A percentile compares a stretch with the other conserved stretches of the same genome.
Evolutionary conservation across 2,329 filamentous ascomycete species (phyloP).

Genomic region (Pseudogymnoascus sp.): DNA sequence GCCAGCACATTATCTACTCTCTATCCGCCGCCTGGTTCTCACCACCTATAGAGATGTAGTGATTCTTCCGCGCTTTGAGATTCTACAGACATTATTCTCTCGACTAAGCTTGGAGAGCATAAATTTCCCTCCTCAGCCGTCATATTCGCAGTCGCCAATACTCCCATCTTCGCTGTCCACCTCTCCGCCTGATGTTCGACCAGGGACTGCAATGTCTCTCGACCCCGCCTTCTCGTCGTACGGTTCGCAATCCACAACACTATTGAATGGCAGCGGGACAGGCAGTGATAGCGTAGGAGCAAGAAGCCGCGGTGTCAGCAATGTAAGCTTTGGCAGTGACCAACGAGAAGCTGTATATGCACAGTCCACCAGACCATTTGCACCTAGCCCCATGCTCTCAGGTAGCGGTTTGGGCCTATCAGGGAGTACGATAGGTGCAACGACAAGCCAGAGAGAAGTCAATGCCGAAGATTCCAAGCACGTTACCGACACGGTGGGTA

Average conservation of each 20-base stretch:
- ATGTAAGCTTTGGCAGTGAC: constrained; percentile 58
- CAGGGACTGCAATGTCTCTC: constrained; percentile 65
- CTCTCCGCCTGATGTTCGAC: constrained; percentile 45
- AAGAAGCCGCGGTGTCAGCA: constrained; percentile 75
- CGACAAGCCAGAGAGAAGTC: constrained; percentile 33
- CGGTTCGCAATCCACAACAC: constrained; percentile 69
- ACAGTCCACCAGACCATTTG: constrained; percentile 37
- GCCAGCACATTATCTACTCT: constrained; percentile 47
- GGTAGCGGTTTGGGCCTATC: background rate
- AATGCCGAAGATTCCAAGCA: constrained; percentile 59
- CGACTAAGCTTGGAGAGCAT: constrained; percentile 73
- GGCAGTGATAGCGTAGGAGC: constrained; percentile 43
- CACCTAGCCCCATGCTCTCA: constrained; percentile 28
- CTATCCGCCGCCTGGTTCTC: constrained; percentile 82
- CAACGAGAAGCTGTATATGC: constrained; percentile 33
- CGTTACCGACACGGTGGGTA: constrained; percentile 85
- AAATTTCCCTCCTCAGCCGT: constrained; percentile 34
- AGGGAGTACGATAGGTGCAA: background rate
- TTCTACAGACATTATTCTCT: constrained; percentile 81
- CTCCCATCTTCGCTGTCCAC: constrained; percentile 38
- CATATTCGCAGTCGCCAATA: constrained; percentile 35
- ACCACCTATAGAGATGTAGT: constrained; percentile 82
- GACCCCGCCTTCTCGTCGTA: constrained; percentile 70
- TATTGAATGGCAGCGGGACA: constrained; percentile 50
- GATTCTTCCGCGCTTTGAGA: constrained; percentile 81